These are phyloP conservation scores for Epithele typhae DNA, from an alignment of 768 basidiomycete genomes.

Conservation along the genomic window DNA sequence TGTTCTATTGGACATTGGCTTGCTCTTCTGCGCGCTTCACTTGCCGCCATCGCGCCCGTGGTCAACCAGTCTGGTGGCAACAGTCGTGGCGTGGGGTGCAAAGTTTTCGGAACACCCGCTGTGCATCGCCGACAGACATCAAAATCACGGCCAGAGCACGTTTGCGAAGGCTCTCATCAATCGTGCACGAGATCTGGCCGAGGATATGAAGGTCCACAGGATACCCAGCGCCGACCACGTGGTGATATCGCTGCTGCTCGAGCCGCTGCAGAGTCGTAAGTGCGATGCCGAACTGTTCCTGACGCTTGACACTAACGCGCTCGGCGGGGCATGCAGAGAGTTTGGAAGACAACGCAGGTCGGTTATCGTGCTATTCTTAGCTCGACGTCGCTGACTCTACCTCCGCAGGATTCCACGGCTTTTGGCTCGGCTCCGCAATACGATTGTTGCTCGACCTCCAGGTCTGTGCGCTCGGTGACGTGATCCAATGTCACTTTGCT, in stretches of 20 bases:
- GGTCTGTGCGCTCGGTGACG: slow-evolving; percentile 34
- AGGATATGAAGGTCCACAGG: slow-evolving; percentile 83
- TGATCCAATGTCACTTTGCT: slow-evolving; percentile 1
- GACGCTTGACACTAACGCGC: too few species aligned
- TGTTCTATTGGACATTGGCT: slow-evolving; percentile 35
- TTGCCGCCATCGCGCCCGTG: not conserved
- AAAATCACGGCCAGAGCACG: slow-evolving; percentile 61
- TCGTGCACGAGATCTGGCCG: slow-evolving; percentile 81
- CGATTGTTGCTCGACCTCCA: slow-evolving; percentile 76
- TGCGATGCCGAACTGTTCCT: too few species aligned
- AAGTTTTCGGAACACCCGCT: slow-evolving; percentile 91
- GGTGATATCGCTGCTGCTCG: slow-evolving; percentile 76
- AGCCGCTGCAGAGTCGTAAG: slow-evolving; percentile 86
- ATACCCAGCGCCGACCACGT: slow-evolving; percentile 76
- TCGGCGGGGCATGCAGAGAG: slow-evolving; percentile 44
- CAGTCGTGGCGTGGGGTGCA: slow-evolving; percentile 87
- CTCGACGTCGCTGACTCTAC: not conserved
- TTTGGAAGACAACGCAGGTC: slow-evolving; percentile 69
- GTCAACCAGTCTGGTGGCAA: slow-evolving; percentile 57
- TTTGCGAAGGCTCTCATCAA: slow-evolving; percentile 75
- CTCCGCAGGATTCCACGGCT: slow-evolving; percentile 72
- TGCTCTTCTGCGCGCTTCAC: slow-evolving; percentile 46
- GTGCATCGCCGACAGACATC: slow-evolving; percentile 71
- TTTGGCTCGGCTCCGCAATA: slow-evolving; percentile 77
- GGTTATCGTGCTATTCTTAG: slow-evolving; percentile 2